These are phyloP conservation scores for Amaranthus palmeri DNA, from an alignment of 148 eudicot genomes.

Conservation along the genomic window DNA sequence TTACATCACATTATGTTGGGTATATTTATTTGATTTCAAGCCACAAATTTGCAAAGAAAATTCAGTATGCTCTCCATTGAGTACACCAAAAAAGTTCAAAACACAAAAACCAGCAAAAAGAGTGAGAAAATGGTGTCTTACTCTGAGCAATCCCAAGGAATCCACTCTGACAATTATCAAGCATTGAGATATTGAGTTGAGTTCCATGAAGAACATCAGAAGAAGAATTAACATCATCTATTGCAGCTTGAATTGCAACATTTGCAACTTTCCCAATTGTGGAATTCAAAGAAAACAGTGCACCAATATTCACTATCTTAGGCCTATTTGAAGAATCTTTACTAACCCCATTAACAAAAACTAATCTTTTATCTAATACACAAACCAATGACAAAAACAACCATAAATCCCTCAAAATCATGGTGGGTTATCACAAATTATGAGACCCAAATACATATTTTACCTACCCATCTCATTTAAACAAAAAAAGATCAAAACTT, in stretches of 20 bases:
- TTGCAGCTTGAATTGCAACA: constrained; percentile 58
- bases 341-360: constrained; percentile 22
- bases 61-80: too few species aligned
- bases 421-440: constrained; percentile 2
- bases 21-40: too few species aligned
- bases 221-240: constrained; percentile 63
- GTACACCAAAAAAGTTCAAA: not conserved
- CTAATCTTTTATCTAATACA: constrained; percentile 12
- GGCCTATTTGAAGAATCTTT: constrained; percentile 37
- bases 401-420: constrained; percentile 14
- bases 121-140: constrained; percentile 8
- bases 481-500: not conserved
- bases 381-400: constrained; percentile 8
- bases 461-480: not conserved
- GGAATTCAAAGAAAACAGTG: constrained; percentile 43
- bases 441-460: not conserved
- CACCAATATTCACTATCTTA: constrained; percentile 47
- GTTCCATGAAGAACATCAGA: constrained; percentile 47
- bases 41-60: too few species aligned
- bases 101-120: not conserved
- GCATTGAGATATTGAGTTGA: constrained; percentile 42
- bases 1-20: too few species aligned
- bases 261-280: constrained; percentile 58
- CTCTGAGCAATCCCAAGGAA: constrained; percentile 55
- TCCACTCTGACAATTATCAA: constrained; percentile 43